Base-by-base conservation (phyloP, 192 early-diverging fungal species). In the Mortierella antarctica region DNA sequence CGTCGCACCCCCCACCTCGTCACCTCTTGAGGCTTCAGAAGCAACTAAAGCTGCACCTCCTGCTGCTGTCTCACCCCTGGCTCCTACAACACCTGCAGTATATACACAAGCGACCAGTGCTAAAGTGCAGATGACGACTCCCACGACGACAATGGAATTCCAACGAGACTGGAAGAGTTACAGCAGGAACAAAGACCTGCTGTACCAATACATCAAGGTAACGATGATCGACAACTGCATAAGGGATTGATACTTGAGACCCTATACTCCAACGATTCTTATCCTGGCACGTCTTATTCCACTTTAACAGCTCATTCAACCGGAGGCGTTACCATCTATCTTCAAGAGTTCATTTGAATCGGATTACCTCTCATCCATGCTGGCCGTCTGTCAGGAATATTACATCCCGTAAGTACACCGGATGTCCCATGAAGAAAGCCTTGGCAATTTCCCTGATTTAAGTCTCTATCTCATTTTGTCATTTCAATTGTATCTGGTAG, bases 81-180 rank as follows among this genome's bases (percentile, higher is more conserved):
- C 23, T 65, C 7, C 62, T 5, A 21, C 74, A 31, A 67, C 61
- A 58, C 18, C 64, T 42, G 44, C 66, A 21, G 12, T 21, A 20
- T 10, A 42, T 13, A 8, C 56, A 5, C 40, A 60, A 40, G n/a
- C 47, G 13, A 59, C 47, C 46, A 23, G 3, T 9, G 39, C 21
- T 14, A 15, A 12, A 7, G 39, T 57, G 3, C 50, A 73, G 2
- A 62, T 86, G 52, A 62, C 67, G 6, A 49, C 67, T 23, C 90
- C 91, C 12, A 82, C 57, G n/a, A 91, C 88, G 13, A 89, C 89
- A 57, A 85, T 82, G 69, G 93, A 94, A 57, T 93, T 94, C 70
- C 89, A 93, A 61, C 79, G 91, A 8, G 90, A 92, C 58, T 94
- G 92, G 92, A 91, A 89, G 65, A 85, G 83, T 57, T 83, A 88